Evolutionary conservation across 2,329 filamentous ascomycete genomes (phyloP), one percentile per base, ranked within the genome.

Genomic region (Ophiostoma pallidulum): DNA sequence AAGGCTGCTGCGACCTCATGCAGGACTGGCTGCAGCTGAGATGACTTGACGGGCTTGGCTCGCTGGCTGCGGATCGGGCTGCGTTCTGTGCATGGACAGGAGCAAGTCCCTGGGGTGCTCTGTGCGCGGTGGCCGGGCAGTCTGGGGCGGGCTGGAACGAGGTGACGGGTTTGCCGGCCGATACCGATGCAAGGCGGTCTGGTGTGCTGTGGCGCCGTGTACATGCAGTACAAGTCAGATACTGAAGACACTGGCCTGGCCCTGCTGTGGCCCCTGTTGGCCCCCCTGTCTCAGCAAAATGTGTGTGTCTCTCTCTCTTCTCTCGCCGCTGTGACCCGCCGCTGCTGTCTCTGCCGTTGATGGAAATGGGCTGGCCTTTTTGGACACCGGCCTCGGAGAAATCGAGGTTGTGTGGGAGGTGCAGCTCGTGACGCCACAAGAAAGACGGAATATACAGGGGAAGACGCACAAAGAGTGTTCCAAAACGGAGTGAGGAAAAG

Each of bases 101-200:
- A 18, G n/a, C 10, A n/a, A n/a, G n/a, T n/a, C n/a, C n/a, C n/a
- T n/a, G n/a, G n/a, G n/a, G n/a, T n/a, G n/a, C n/a, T n/a, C n/a
- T n/a, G n/a, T n/a, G n/a, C n/a, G n/a, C n/a, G n/a, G n/a, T n/a
- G n/a, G n/a, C n/a, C n/a, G n/a, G n/a, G n/a, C n/a, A n/a, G n/a
- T n/a, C n/a, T 36, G 44, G 37, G 28, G 26, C 20, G 38, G 37
- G 45, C n/a, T 42, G 45, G 32, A 48, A 32, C n/a, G n/a, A n/a
- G 40, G 37, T 37, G 45, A 32, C 35, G 39, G 33, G 20, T 43
- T 32, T 43, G 40, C 46, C 40, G 46, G 46, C 40, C 24, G 39
- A 39, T 48, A 39, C 40, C 33, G 40, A 28, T 43, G 19, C 19
- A 43, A 43, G 40, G 46, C 46, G 46, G 40, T 48, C 40, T 43